Evolutionary conservation across 2,329 filamentous ascomycete species (phyloP).

Genomic region (Trichoderma lentiforme): DNA sequence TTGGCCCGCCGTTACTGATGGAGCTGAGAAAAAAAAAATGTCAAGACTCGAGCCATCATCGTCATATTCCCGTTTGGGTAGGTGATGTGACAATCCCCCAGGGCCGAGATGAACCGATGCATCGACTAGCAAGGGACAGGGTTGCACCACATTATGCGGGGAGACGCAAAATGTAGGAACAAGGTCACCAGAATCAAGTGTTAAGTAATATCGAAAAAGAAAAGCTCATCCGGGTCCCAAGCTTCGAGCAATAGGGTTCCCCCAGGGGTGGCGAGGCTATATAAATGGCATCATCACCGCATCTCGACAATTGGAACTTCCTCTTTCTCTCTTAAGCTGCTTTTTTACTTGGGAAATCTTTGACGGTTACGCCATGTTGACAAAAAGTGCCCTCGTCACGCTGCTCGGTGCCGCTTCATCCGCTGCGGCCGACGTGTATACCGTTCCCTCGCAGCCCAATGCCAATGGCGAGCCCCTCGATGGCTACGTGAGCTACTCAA

Average conservation of each 20-base stretch:
- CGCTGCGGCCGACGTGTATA: conserved; percentile 14
- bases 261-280: not conserved
- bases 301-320: not conserved
- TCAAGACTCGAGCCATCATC: not conserved
- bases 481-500: conserved; percentile 49
- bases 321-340: not conserved
- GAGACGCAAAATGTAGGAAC: not conserved
- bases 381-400: conserved; percentile 7
- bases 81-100: not conserved
- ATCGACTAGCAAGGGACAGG: conserved; percentile 10
- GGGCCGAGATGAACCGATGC: not conserved
- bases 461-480: conserved; percentile 18
- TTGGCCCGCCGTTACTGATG: not conserved
- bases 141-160: conserved; percentile 2
- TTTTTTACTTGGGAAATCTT: not conserved
- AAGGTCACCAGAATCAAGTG: not conserved
- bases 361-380: conserved; percentile 3
- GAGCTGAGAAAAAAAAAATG: not conserved
- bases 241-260: not conserved
- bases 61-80: not conserved
- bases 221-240: not conserved
- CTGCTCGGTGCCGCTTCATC: conserved; percentile 16
- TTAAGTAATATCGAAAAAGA: not conserved
- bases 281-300: not conserved
- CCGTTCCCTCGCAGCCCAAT: conserved; percentile 16